Evolutionary conservation across 2,329 filamentous ascomycete genomes (phyloP), one percentile per base, ranked within the genome.

Genomic region (Exophiala phaeomuriformis): DNA sequence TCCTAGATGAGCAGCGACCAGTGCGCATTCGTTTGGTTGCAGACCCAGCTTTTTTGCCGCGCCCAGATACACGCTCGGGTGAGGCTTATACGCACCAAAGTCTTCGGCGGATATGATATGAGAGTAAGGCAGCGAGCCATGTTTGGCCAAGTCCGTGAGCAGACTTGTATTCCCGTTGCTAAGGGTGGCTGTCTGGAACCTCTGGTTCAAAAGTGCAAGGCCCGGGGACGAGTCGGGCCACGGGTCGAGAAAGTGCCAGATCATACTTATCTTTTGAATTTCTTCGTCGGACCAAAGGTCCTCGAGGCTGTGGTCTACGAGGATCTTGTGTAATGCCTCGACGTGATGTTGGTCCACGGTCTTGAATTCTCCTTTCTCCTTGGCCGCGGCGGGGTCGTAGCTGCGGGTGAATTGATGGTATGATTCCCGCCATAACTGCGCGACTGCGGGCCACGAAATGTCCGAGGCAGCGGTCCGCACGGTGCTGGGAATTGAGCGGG

Each of bases 1-100:
- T 4, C 64, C 67, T 53, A 91, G 70, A 69, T 91, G 87, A 36
- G 87, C 83, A 10, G 88, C 88, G 19, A 93, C 85, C 80, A 93
- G 82, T 19, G 81, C 85, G 53, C 88, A 84, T 64, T 90, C 75
- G 2, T 67, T 66, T 0, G 83, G 78, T 56, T 77, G 62, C 40
- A 83, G 57, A 0, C 77, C 79, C 49, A 90, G 68, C 59, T 72
- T 74, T 52, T 73, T 68, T 1, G 76, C 85, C 0, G 84, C 86
- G 3, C 87, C 86, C 1, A 78, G 74, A 64, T 93, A 93, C 1
- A 82, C 48, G 68, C 72, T 5, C 80, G 56, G 78, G 56, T 80
- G 76, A 1, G 87, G 87, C 72, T 93, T 93, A 68, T 91, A 93
- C 0, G 80, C 81, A 42, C 75, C 72, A 65, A 90, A 91, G 58